phyloP scores from a whole-genome alignment of 1,139 yeast species.

The Kodamaea alishanica region DNA sequence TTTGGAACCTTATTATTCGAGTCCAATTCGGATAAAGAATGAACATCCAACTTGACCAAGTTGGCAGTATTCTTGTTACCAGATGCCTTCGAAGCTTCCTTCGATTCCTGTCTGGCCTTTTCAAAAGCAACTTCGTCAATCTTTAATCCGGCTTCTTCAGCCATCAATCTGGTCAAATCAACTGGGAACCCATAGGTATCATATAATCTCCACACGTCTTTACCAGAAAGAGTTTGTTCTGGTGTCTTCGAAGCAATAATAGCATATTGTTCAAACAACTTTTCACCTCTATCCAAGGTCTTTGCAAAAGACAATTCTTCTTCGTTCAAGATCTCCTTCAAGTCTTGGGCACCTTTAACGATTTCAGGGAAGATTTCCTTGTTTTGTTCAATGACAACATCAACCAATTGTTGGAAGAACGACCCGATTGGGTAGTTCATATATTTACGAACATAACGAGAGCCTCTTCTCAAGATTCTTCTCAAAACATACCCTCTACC shows the following conservation, averaged over 20 bases:
- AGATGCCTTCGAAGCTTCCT: slow-evolving; percentile 92
- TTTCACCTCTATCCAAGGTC: slow-evolving; percentile 97
- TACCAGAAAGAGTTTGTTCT: slow-evolving; percentile 78
- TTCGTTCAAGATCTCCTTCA: slow-evolving; percentile 88
- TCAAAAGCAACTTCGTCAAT: slow-evolving; percentile 92
- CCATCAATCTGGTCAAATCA: slow-evolving; percentile 95
- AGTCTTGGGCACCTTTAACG: slow-evolving; percentile 62
- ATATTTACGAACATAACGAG: slow-evolving; percentile 94
- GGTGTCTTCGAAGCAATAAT: slow-evolving; percentile 73
- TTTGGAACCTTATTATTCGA: slow-evolving; percentile 60
- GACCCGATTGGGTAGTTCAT: slow-evolving; percentile 93
- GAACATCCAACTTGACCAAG: slow-evolving; percentile 82
- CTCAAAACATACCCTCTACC: slow-evolving; percentile 98
- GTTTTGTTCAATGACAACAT: slow-evolving; percentile 88
- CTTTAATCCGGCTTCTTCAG: slow-evolving; percentile 93
- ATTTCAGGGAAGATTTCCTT: slow-evolving; percentile 89
- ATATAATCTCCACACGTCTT: slow-evolving; percentile 96
- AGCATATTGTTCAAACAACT: slow-evolving; percentile 90
- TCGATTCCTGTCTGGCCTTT: slow-evolving; percentile 79
- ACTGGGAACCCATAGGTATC: slow-evolving; percentile 99
- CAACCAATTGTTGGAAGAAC: slow-evolving; percentile 88
- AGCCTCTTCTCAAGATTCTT: slow-evolving; percentile 96
- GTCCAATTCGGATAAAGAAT: slow-evolving; percentile 68
- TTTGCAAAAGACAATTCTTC: slow-evolving; percentile 94
- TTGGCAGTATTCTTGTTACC: slow-evolving; percentile 58